Evolutionary conservation across 176 grass and related monocot genomes (phyloP).

Genomic region (Oropetium thomaeum): DNA sequence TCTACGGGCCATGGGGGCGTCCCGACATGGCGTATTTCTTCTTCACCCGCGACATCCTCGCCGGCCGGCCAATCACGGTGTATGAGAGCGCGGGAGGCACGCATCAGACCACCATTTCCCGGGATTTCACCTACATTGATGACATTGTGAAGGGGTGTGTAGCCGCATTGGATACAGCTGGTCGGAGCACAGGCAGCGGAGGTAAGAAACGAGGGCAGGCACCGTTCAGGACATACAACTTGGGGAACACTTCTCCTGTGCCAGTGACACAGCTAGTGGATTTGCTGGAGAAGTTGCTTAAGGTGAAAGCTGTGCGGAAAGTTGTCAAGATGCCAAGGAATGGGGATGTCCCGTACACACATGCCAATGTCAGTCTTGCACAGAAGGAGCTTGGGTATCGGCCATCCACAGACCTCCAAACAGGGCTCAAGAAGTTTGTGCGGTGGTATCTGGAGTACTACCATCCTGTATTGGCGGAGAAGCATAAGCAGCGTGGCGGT

Average conservation of each 20-base stretch:
- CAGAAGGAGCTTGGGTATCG: constrained; percentile 69
- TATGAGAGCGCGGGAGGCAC: constrained; percentile 65
- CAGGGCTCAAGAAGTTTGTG: constrained; percentile 80
- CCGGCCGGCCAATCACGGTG: constrained; percentile 57
- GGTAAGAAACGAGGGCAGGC: constrained; percentile 66
- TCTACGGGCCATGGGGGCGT: constrained; percentile 81
- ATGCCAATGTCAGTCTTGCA: constrained; percentile 83
- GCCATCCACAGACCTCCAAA: constrained; percentile 74
- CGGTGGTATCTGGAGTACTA: constrained; percentile 85
- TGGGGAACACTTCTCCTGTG: constrained; percentile 79
- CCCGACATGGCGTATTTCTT: constrained; percentile 83
- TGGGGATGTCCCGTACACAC: constrained; percentile 78
- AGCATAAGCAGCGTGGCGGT: constrained; percentile 44
- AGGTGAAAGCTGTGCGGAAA: constrained; percentile 68
- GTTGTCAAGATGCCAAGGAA: constrained; percentile 87
- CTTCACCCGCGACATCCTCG: constrained; percentile 80
- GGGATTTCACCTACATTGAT: constrained; percentile 92
- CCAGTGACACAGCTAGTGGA: constrained; percentile 72
- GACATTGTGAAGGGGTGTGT: constrained; percentile 82
- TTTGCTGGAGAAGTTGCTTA: constrained; percentile 85
- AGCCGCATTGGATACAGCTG: constrained; percentile 72
- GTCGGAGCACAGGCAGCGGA: constrained; percentile 57
- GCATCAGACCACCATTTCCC: constrained; percentile 58
- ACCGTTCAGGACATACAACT: constrained; percentile 72
- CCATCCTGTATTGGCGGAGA: constrained; percentile 46